phyloP scores from a whole-genome alignment of 2,329 filamentous ascomycete genomes.

The Alternaria arbusti region DNA sequence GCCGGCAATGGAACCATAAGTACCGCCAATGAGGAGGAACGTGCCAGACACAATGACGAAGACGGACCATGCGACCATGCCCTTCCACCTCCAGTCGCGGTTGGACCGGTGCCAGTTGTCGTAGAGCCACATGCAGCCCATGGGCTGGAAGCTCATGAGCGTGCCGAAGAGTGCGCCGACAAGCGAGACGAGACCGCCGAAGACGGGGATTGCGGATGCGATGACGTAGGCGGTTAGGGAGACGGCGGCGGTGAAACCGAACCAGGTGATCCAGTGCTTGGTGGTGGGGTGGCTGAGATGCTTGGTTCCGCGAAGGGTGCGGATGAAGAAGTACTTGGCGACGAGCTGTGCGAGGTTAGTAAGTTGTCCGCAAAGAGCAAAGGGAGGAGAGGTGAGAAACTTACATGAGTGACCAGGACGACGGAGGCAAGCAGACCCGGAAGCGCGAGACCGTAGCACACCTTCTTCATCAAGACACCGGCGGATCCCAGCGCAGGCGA shows the following conservation, averaged over 20 bases:
- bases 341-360: conserved; percentile 17
- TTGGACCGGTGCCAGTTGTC: conserved; percentile 27
- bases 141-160: conserved; percentile 35
- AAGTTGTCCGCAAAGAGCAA: background rate
- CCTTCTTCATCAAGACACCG: conserved; percentile 62
- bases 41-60: conserved; percentile 32
- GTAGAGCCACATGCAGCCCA: conserved; percentile 40
- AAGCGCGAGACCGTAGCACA: conserved; percentile 71
- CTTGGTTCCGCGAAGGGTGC: conserved; percentile 72
- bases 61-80: conserved; percentile 29
- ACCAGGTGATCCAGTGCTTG: conserved; percentile 36
- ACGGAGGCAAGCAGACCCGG: conserved; percentile 50
- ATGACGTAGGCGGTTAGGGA: conserved; percentile 30
- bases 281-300: conserved; percentile 54
- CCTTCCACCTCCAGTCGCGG: conserved; percentile 21
- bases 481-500: conserved; percentile 72
- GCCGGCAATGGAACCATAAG: conserved; percentile 34
- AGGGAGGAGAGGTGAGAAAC: background rate
- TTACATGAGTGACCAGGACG: conserved; percentile 31
- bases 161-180: conserved; percentile 35
- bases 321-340: conserved; percentile 61
- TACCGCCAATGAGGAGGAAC: conserved; percentile 33
- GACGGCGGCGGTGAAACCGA: conserved; percentile 26
- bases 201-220: conserved; percentile 36
- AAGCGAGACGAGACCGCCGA: conserved; percentile 35